A percentile compares a stretch with the other conserved stretches of the same genome.
These are phyloP conservation scores for Perilla frutescens DNA, from an alignment of 257 asterid species.

Conservation along the genomic window DNA sequence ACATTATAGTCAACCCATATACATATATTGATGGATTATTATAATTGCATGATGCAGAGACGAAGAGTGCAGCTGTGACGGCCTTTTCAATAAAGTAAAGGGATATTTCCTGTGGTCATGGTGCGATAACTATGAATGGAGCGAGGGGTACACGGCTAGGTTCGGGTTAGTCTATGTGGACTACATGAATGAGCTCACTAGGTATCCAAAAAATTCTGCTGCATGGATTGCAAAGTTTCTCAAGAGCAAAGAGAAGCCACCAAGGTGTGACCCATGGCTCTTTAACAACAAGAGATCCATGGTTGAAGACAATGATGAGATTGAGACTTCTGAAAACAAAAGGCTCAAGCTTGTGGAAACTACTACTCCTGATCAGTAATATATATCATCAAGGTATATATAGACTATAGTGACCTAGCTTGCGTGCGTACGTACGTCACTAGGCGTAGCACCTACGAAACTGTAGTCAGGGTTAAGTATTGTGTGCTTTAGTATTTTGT, in stretches of 20 bases:
- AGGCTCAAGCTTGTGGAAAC: neutral
- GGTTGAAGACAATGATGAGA: no score
- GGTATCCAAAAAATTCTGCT: conserved; percentile 39
- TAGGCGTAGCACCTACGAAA: neutral
- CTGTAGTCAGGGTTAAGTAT: neutral
- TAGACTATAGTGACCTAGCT: no score
- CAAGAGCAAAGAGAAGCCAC: neutral
- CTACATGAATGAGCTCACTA: conserved; percentile 30
- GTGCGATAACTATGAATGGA: conserved; percentile 52
- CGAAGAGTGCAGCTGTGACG: neutral
- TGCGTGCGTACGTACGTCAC: neutral
- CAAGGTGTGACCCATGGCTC: neutral
- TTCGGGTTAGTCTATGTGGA: conserved; percentile 47
- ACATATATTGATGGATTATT: neutral
- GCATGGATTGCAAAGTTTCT: conserved; percentile 33
- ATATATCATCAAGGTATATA: no score
- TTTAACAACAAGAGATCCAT: no score
- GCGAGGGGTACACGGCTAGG: conserved; percentile 40
- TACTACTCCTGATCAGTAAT: neutral
- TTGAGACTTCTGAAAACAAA: neutral
- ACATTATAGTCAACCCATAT: no score
- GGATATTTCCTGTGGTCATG: conserved; percentile 48
- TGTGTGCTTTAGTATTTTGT: neutral
- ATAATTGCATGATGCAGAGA: neutral
- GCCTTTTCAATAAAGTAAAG: conserved; percentile 5